A percentile compares a stretch with the other conserved stretches of the same genome.
Evolutionary conservation across 2,329 filamentous ascomycete species (phyloP).

Genomic region (Exophiala sp.): DNA sequence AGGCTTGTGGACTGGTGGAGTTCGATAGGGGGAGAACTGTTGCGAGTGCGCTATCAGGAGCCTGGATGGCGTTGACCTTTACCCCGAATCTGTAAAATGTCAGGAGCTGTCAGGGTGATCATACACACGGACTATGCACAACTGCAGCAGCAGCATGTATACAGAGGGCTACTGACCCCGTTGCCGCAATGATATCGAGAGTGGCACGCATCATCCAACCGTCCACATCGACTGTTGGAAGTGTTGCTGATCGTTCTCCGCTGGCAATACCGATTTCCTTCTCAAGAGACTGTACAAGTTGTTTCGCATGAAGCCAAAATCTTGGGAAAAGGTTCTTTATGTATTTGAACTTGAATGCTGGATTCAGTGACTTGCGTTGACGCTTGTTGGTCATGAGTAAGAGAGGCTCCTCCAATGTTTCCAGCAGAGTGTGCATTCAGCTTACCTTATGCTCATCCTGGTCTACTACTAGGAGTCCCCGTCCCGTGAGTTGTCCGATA

Average conservation of each 20-base stretch:
- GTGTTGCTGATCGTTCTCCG: not conserved
- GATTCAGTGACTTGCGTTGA: slow-evolving; percentile 75
- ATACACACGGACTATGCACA: too few species aligned
- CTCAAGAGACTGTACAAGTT: slow-evolving; percentile 2
- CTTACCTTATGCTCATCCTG: slow-evolving; percentile 75
- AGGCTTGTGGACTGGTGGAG: slow-evolving; percentile 7
- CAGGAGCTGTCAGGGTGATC: too few species aligned
- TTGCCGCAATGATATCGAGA: slow-evolving; percentile 66
- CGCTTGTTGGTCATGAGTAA: slow-evolving; percentile 29
- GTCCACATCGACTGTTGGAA: slow-evolving; percentile 45
- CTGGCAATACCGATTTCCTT: slow-evolving; percentile 4
- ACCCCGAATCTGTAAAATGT: slow-evolving; percentile 49
- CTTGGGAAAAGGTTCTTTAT: slow-evolving; percentile 77
- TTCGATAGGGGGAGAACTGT: slow-evolving; percentile 3
- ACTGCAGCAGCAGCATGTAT: too few species aligned
- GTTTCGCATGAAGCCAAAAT: slow-evolving; percentile 61
- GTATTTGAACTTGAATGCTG: slow-evolving; percentile 78
- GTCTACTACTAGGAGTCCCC: slow-evolving; percentile 66
- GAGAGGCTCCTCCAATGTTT: too few species aligned
- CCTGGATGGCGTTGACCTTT: slow-evolving; percentile 63
- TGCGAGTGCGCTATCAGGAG: slow-evolving; percentile 57
- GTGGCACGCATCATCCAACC: slow-evolving; percentile 61
- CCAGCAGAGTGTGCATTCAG: not conserved
- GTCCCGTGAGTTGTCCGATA: slow-evolving; percentile 38
- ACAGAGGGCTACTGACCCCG: slow-evolving; percentile 42